These are phyloP conservation scores for Paxillus ammoniavirescens DNA, from an alignment of 768 basidiomycete species.

Conservation along the genomic window DNA sequence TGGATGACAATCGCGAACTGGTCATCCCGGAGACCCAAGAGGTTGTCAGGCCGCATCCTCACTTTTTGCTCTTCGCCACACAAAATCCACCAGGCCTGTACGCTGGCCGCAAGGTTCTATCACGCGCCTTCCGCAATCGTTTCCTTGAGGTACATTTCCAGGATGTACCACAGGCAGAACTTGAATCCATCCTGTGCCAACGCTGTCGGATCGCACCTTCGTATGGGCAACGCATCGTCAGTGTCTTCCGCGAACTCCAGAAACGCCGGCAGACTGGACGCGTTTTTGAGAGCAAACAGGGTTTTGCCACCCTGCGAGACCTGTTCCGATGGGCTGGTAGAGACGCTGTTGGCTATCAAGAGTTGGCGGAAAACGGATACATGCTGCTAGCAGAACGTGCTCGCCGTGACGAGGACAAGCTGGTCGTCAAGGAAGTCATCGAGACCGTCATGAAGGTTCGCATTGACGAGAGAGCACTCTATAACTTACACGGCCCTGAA, in stretches of 20 bases:
- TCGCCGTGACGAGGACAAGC: conserved; percentile 80
- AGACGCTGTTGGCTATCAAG: conserved; percentile 85
- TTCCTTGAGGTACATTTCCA: conserved; percentile 98
- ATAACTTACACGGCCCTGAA: conserved; percentile 52
- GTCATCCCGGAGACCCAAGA: conserved; percentile 96
- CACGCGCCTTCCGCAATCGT: conserved; percentile 94
- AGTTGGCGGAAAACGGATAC: conserved; percentile 93
- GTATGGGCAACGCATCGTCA: conserved; percentile 86
- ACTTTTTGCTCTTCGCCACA: conserved; percentile 98
- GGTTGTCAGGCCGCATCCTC: conserved; percentile 87
- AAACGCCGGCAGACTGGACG: conserved; percentile 86
- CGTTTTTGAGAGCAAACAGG: conserved; percentile 96
- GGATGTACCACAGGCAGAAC: conserved; percentile 91
- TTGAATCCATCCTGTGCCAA: conserved; percentile 92
- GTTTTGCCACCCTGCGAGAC: conserved; percentile 95
- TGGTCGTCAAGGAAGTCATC: conserved; percentile 88
- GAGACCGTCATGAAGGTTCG: conserved; percentile 85
- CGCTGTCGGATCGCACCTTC: conserved; percentile 92
- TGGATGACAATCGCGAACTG: conserved; percentile 97
- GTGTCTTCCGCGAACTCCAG: conserved; percentile 90
- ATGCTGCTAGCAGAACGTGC: conserved; percentile 95
- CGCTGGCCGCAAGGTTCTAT: conserved; percentile 91
- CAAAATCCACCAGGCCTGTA: conserved; percentile 97
- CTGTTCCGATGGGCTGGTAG: conserved; percentile 96
- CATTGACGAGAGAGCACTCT: conserved; percentile 72